Conservation (phyloP, 805 yeast genomes). For the Saccharomycopsis guyanensis region DNA sequence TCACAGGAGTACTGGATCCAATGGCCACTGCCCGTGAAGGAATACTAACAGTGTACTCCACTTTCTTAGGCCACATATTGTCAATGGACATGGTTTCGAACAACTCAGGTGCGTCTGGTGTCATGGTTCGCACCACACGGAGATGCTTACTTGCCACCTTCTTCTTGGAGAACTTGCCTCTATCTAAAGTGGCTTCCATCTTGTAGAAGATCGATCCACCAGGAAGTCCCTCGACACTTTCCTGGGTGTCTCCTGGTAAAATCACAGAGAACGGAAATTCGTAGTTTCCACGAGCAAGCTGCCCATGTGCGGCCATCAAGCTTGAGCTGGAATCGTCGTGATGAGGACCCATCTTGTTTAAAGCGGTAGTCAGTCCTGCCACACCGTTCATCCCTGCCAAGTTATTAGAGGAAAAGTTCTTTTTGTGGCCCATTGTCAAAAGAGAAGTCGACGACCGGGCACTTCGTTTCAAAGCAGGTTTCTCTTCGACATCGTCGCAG, state of each 20-base stretch:
- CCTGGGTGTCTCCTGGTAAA: conserved; percentile 78
- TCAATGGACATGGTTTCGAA: conserved; percentile 91
- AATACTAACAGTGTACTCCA: conserved; percentile 79
- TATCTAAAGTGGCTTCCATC: conserved; percentile 71
- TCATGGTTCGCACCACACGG: conserved; percentile 76
- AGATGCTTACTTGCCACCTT: conserved; percentile 62
- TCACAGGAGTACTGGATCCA: conserved; percentile 69
- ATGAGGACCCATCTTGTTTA: neutral
- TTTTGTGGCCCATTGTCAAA: conserved; percentile 4
- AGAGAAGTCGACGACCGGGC: conserved; percentile 15
- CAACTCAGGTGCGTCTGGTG: conserved; percentile 80
- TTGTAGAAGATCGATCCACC: conserved; percentile 69
- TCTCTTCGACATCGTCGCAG: conserved; percentile 20
- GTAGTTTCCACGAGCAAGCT: conserved; percentile 65
- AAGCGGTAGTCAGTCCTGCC: neutral
- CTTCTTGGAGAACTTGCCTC: conserved; percentile 67
- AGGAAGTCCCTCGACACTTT: conserved; percentile 84
- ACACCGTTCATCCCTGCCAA: neutral
- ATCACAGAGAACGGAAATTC: conserved; percentile 84
- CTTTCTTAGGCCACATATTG: conserved; percentile 91
- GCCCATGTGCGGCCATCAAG: neutral
- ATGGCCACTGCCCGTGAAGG: conserved; percentile 88
- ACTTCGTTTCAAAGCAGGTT: conserved; percentile 2
- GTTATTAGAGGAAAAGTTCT: neutral
- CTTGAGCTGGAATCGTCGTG: neutral